Evolutionary conservation across 2,329 filamentous ascomycete species (phyloP), one percentile per base, ranked within the genome.

Genomic region (Canariomyces notabilis): DNA sequence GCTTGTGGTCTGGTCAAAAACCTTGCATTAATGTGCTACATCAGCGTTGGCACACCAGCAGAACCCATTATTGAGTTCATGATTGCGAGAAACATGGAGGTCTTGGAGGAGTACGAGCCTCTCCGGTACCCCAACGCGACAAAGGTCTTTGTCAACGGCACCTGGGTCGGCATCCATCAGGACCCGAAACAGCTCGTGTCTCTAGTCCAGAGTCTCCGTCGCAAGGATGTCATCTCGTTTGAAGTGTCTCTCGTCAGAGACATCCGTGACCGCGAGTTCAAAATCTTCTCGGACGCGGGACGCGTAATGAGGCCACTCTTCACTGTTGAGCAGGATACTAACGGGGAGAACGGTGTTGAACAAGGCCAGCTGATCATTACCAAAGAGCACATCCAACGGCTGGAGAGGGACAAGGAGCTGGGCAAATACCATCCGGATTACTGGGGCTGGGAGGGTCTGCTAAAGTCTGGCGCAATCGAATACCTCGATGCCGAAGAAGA

Each of bases 1-100:
- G 93, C 93, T 68, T 98, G 93, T 72, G 93, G 93, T 70, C 74
- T 98, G 54, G 93, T 98, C 67, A 98, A 98, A 76, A 98, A 98
- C 62, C 64, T 98, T 64, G 90, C 93, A 5, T 76, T 98, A 42
- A 97, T 98, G 91, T 97, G 93, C 64, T 96, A 95, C 60, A 90
- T 98, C 62, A 96, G 89, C 60, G 90, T 97, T 40, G 91, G 91
- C 59, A 94, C 89, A 22, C 89, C 90, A 14, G 87, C 87, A 15
- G 86, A 91, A 47, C 90, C 91, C 2, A 86, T 97, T 58, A 82
- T 91, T 32, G 88, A 95, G 58, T 98, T 95, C 71, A 93, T 98
- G 88, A 87, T 91, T 57, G 86, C 91, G 57, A 78, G 90, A 54
- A 90, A 91, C 61, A 96, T 98, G 89, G 91, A 97, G 62, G 81